Percentiles rank a stretch among this genome's conserved stretches.
These are phyloP conservation scores for Alternaria tenuissima DNA, from an alignment of 2,329 filamentous ascomycete species.

Conservation along the genomic window DNA sequence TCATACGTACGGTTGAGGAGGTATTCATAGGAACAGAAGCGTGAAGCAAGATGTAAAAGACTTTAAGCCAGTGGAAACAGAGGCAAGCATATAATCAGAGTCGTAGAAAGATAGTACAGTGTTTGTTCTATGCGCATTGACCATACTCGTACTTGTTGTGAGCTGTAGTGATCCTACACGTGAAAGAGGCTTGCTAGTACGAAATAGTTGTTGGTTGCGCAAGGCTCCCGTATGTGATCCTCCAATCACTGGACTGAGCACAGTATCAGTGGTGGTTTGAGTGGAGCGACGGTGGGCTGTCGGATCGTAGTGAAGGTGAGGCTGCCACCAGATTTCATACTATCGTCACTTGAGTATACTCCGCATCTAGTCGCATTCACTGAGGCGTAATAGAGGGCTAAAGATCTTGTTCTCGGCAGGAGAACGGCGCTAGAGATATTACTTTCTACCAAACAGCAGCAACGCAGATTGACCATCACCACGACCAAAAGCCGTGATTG, in stretches of 20 bases:
- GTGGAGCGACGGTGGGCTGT: neutral
- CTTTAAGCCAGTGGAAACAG: neutral
- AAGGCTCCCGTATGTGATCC: too few relatives aligned
- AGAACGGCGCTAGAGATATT: neutral
- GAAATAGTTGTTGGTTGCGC: too few relatives aligned
- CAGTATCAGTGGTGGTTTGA: neutral
- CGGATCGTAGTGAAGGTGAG: neutral
- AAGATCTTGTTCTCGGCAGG: neutral
- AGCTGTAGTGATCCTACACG: neutral
- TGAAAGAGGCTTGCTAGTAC: too few relatives aligned
- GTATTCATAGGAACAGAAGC: neutral
- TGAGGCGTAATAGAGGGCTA: neutral
- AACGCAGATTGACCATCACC: neutral
- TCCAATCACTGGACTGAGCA: neutral
- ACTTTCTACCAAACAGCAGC: neutral
- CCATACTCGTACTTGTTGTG: neutral
- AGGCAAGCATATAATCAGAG: neutral
- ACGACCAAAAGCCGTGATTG: neutral
- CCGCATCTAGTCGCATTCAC: neutral
- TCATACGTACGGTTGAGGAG: neutral
- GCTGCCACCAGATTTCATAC: neutral
- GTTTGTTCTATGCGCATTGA: neutral
- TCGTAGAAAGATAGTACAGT: neutral
- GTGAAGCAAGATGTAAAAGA: neutral
- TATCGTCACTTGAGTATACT: neutral